Evolutionary conservation across 2,329 filamentous ascomycete genomes (phyloP), one percentile per base, ranked within the genome.

Genomic region (Nigrospora osmanthi): DNA sequence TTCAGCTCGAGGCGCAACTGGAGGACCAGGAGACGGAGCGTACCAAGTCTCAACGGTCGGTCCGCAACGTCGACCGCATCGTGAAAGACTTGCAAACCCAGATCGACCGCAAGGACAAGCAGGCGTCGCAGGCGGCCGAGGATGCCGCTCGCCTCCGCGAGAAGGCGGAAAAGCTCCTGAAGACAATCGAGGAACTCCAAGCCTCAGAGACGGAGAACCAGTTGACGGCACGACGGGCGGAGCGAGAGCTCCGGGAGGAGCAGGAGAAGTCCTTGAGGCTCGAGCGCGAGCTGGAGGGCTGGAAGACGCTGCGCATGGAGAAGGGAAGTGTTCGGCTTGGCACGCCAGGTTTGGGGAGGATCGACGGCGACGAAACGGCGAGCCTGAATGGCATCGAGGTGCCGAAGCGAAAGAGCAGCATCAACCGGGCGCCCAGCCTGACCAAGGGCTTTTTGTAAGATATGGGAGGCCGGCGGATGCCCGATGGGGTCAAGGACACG

Each of bases 31-130:
- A 95, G 63, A 81, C 76, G 36, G 83, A 85, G 54, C 83, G 86
- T 48, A 84, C 78, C 54, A 84, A 88, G 55, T 89, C 90, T 49
- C 87, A 90, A 57, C 87, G 91, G 46, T 90, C 86, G 41, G 83
- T 89, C 17, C 89, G 93, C 57, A 95, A 94, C 60, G 85, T 96
- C 23, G 93, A 97, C 68, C 89, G 91, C 49, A 88, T 83, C 1
- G 89, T 97, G 58, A 93, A 93, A 65, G 93, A 97, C 64, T 78
- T 97, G 19, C 88, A 96, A 65, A 76, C 81, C 19, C 91, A 97
- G 64, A 86, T 98, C 53, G 89, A 95, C 40, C 87, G 93, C 55
- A 88, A 89, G 55, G 91, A 97, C 53, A 96, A 95, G 69, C 81
- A 87, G 55, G 89, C 90, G 56, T 60, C 73, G 6, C 84, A 93